Conservation (phyloP, 176 grass and related monocot species). For the Oryza rufipogon region DNA sequence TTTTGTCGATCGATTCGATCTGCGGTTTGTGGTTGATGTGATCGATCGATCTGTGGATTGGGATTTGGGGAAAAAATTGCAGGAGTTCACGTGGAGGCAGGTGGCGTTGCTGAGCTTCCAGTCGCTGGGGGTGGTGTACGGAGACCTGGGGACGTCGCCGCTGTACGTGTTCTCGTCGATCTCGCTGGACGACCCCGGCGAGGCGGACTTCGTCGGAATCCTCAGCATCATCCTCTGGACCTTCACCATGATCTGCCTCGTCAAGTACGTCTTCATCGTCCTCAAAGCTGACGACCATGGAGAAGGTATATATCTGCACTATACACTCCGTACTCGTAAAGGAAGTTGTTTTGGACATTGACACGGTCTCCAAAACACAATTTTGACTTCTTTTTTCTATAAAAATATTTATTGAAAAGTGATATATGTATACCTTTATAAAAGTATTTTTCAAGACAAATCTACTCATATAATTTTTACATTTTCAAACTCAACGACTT, state of each 20-base stretch:
- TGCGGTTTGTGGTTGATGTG: not conserved
- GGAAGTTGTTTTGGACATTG: too few species aligned
- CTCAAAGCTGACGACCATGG: conserved; percentile 74
- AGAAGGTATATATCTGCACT: conserved; percentile 46
- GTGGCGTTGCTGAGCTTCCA: conserved; percentile 60
- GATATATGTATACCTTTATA: too few species aligned
- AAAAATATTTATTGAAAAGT: too few species aligned
- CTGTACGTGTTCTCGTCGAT: conserved; percentile 80
- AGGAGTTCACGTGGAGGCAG: conserved; percentile 61
- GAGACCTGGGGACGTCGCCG: conserved; percentile 79
- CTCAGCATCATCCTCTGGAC: conserved; percentile 83
- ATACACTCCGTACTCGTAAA: too few species aligned
- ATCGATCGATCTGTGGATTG: not conserved
- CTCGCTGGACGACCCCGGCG: conserved; percentile 39
- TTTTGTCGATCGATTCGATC: too few species aligned
- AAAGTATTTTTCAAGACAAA: too few species aligned
- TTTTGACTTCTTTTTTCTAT: too few species aligned
- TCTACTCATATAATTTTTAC: too few species aligned
- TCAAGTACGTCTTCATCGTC: conserved; percentile 74
- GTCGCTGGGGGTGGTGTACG: conserved; percentile 79
- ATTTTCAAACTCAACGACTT: too few species aligned
- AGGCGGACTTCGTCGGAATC: conserved; percentile 62
- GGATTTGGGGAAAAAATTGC: not conserved
- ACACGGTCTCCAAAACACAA: too few species aligned
- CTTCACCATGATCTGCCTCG: conserved; percentile 64